Conservation (phyloP, 768 basidiomycete genomes). For the Lactarius vividus region DNA sequence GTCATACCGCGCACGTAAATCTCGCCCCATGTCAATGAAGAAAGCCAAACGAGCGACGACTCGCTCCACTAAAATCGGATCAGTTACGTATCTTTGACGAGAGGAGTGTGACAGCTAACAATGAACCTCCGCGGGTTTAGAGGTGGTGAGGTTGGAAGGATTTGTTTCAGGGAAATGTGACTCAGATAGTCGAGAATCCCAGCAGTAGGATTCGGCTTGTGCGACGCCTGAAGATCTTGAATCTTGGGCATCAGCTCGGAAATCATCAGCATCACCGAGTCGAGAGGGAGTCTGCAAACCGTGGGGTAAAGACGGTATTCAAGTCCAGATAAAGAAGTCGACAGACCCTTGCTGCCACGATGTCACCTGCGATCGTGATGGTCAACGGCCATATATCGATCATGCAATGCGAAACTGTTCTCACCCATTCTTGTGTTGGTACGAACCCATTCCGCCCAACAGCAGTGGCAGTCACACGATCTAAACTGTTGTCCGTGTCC, state of each 20-base stretch:
- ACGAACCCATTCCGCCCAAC: slow-evolving; percentile 90
- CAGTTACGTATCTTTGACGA: slow-evolving; percentile 8
- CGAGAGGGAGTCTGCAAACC: slow-evolving; percentile 71
- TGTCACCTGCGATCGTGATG: slow-evolving; percentile 53
- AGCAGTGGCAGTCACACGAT: slow-evolving; percentile 62
- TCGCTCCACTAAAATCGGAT: slow-evolving; percentile 76
- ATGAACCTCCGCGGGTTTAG: slow-evolving; percentile 71
- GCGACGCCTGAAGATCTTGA: slow-evolving; percentile 73
- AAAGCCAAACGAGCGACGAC: slow-evolving; percentile 87
- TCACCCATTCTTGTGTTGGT: slow-evolving; percentile 95
- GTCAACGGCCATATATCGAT: slow-evolving; percentile 7
- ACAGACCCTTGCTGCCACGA: slow-evolving; percentile 96
- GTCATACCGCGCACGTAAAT: slow-evolving; percentile 89
- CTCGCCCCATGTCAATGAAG: slow-evolving; percentile 93
- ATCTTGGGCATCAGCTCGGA: slow-evolving; percentile 86
- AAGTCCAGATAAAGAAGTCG: background rate
- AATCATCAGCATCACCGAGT: slow-evolving; percentile 82
- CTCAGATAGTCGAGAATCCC: slow-evolving; percentile 75
- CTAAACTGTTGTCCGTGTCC: slow-evolving; percentile 51
- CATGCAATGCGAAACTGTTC: slow-evolving; percentile 28
- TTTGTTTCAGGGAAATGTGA: slow-evolving; percentile 61
- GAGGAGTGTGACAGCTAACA: slow-evolving; percentile 43
- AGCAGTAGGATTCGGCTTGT: slow-evolving; percentile 57
- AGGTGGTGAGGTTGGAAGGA: slow-evolving; percentile 69
- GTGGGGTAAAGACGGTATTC: background rate